These are phyloP conservation scores for Apiospora rasikravindrae DNA, from an alignment of 2,329 filamentous ascomycete species.

Conservation along the genomic window DNA sequence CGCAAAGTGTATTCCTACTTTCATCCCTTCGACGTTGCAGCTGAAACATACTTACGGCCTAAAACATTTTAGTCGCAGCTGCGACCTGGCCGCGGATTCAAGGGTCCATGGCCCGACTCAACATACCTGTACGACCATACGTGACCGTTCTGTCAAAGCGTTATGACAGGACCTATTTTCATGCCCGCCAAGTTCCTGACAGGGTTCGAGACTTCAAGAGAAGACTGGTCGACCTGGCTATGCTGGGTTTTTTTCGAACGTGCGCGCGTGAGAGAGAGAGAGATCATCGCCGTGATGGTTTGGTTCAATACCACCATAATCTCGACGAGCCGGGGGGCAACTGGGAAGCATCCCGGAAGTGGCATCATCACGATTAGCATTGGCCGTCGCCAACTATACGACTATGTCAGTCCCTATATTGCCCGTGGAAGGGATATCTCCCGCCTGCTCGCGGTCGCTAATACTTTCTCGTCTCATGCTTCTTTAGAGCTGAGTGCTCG, in stretches of 20 bases:
- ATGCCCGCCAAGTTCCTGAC: slow-evolving; percentile 6
- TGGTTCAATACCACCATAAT: neutral
- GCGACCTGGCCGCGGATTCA: neutral
- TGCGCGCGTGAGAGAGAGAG: neutral
- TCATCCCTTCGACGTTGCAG: slow-evolving; percentile 4
- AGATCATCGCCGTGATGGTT: neutral
- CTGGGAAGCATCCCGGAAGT: neutral
- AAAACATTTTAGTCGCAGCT: slow-evolving; percentile 1
- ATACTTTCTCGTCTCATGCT: neutral
- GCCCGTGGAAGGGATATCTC: neutral
- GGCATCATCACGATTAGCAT: neutral
- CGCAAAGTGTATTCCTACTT: neutral
- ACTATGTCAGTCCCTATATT: neutral
- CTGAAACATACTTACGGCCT: slow-evolving; percentile 5
- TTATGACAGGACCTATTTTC: slow-evolving; percentile 8
- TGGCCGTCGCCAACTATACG: neutral
- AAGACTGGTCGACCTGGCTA: neutral
- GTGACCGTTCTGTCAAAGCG: slow-evolving; percentile 11
- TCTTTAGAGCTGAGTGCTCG: neutral
- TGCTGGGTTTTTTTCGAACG: neutral
- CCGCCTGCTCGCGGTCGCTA: neutral
- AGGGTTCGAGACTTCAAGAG: neutral
- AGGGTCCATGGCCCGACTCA: slow-evolving; percentile 4
- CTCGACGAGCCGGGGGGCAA: neutral
- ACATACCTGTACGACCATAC: neutral